Conservation (phyloP, 1,284 basidiomycete species). For the Ustilago xerochloae region DNA sequence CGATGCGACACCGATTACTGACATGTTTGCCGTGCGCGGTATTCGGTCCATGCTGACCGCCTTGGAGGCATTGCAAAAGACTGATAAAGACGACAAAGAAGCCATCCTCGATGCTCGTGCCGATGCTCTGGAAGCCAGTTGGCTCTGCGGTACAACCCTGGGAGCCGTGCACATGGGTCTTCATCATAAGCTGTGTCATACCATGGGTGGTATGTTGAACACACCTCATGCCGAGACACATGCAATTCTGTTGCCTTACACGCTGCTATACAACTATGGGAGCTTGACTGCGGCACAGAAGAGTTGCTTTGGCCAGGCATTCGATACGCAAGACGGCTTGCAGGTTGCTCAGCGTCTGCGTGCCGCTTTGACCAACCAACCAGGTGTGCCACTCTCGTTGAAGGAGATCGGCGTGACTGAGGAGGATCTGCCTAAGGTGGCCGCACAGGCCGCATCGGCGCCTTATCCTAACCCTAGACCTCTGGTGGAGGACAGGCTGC, state of each 20-base stretch:
- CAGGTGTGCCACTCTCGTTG: slow-evolving; percentile 69
- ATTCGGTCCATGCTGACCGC: slow-evolving; percentile 69
- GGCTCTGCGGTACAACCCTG: slow-evolving; percentile 70
- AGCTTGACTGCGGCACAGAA: slow-evolving; percentile 68
- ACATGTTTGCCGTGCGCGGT: slow-evolving; percentile 70
- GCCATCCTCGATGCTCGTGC: slow-evolving; percentile 68
- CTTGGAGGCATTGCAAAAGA: slow-evolving; percentile 67
- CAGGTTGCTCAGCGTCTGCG: slow-evolving; percentile 70
- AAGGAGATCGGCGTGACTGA: slow-evolving; percentile 71
- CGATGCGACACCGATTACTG: slow-evolving; percentile 70
- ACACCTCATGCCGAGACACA: slow-evolving; percentile 72
- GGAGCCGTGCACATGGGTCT: slow-evolving; percentile 71
- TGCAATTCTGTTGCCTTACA: slow-evolving; percentile 71
- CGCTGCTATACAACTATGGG: slow-evolving; percentile 71
- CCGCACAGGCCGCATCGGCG: slow-evolving; percentile 70
- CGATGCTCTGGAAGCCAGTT: slow-evolving; percentile 71
- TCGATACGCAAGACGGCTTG: slow-evolving; percentile 65
- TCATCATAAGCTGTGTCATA: slow-evolving; percentile 72
- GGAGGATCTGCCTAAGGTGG: slow-evolving; percentile 70
- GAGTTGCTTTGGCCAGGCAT: slow-evolving; percentile 59
- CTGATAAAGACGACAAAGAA: slow-evolving; percentile 58
- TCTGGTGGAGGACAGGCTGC: slow-evolving; percentile 69
- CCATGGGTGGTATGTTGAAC: slow-evolving; percentile 71
- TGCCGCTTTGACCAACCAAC: slow-evolving; percentile 69
- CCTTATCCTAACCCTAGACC: slow-evolving; percentile 71